phyloP scores from a whole-genome alignment of 768 basidiomycete genomes.

The Leccinum disarticulatum region DNA sequence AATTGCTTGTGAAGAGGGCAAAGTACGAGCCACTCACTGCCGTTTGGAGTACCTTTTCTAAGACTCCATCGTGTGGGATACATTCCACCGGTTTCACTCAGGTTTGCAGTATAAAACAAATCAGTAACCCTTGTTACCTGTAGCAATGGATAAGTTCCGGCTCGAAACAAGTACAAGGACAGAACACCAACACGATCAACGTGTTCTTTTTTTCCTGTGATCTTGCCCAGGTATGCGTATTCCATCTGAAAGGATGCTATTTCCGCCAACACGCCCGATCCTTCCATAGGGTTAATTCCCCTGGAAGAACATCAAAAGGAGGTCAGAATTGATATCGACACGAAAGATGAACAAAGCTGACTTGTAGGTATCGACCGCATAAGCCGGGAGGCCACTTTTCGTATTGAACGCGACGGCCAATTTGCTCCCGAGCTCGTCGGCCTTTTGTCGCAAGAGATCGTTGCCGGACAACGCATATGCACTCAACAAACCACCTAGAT shows the following conservation, averaged over 20 bases:
- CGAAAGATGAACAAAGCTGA: slow-evolving; percentile 23
- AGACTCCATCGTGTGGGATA: slow-evolving; percentile 61
- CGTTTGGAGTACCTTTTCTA: slow-evolving; percentile 40
- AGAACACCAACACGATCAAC: slow-evolving; percentile 47
- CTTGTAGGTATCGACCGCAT: slow-evolving; percentile 65
- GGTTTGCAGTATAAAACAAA: slow-evolving; percentile 45
- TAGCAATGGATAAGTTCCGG: neutral
- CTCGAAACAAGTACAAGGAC: neutral
- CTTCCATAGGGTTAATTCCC: neutral
- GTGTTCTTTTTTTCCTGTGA: slow-evolving; percentile 69
- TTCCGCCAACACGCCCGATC: slow-evolving; percentile 61
- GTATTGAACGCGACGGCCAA: slow-evolving; percentile 74
- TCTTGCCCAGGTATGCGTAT: slow-evolving; percentile 78
- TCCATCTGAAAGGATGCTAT: slow-evolving; percentile 81
- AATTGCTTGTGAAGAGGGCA: neutral
- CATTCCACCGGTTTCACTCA: slow-evolving; percentile 55
- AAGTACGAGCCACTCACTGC: slow-evolving; percentile 39
- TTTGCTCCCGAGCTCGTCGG: slow-evolving; percentile 70
- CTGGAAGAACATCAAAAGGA: neutral
- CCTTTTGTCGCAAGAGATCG: slow-evolving; percentile 59
- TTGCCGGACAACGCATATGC: slow-evolving; percentile 77
- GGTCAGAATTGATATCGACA: neutral
- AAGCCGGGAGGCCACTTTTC: slow-evolving; percentile 67
- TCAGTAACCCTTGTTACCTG: slow-evolving; percentile 53
- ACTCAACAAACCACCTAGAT: slow-evolving; percentile 83